Percentiles rank a stretch among this genome's conserved stretches.
These are phyloP conservation scores for Cercospora sp. DNA, from an alignment of 2,329 filamentous ascomycete genomes.

Conservation along the genomic window DNA sequence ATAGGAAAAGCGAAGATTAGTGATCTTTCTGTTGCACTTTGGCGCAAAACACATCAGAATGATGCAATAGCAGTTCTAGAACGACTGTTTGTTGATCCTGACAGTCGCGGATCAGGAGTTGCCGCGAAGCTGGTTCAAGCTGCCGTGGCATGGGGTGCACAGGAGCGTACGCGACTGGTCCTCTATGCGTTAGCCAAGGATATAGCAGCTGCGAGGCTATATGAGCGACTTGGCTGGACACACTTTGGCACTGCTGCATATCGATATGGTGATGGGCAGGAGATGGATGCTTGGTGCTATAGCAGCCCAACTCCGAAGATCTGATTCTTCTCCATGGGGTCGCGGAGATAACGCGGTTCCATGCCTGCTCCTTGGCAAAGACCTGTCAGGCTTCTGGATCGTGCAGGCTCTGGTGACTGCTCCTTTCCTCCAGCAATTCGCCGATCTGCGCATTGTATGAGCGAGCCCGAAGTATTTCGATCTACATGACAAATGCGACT, in stretches of 20 bases:
- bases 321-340: background rate
- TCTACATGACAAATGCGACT: background rate
- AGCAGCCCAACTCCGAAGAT: slow-evolving; percentile 14
- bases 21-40: slow-evolving; percentile 27
- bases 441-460: background rate
- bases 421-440: background rate
- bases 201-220: slow-evolving; percentile 29
- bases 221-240: slow-evolving; percentile 29
- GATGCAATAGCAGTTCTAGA: slow-evolving; percentile 29
- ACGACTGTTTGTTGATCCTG: slow-evolving; percentile 32
- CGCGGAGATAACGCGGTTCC: background rate
- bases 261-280: slow-evolving; percentile 17
- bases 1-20: slow-evolving; percentile 13
- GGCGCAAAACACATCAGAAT: slow-evolving; percentile 18
- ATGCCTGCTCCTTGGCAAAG: background rate
- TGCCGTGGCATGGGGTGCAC: slow-evolving; percentile 18
- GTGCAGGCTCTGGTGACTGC: background rate
- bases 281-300: slow-evolving; percentile 27
- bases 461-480: background rate
- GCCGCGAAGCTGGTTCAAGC: slow-evolving; percentile 26
- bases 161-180: slow-evolving; percentile 21
- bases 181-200: slow-evolving; percentile 33
- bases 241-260: slow-evolving; percentile 23
- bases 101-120: slow-evolving; percentile 22
- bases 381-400: background rate